A percentile compares a stretch with the other conserved stretches of the same genome.
Conservation (phyloP, 352 stramenopile genomes). For the Pythium sukuiense region DNA sequence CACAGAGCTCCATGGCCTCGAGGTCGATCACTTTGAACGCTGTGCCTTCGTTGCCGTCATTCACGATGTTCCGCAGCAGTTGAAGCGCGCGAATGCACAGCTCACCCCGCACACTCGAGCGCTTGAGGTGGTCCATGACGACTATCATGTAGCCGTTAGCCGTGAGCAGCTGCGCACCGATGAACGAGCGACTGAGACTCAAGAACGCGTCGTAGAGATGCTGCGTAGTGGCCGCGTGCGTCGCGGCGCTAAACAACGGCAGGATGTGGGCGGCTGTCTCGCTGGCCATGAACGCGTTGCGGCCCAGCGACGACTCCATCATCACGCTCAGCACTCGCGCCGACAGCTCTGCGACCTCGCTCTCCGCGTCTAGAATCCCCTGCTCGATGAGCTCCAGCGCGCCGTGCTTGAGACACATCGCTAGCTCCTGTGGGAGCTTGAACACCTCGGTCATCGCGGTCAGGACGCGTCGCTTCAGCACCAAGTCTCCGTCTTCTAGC, state of each 20-base stretch:
- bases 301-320: slow-evolving; percentile 38
- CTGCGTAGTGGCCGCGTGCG: slow-evolving; percentile 32
- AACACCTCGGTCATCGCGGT: slow-evolving; percentile 50
- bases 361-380: slow-evolving; percentile 30
- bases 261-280: slow-evolving; percentile 41
- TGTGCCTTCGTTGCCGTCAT: slow-evolving; percentile 58
- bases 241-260: slow-evolving; percentile 39
- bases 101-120: slow-evolving; percentile 18
- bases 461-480: slow-evolving; percentile 53
- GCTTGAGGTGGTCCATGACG: slow-evolving; percentile 57
- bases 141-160: slow-evolving; percentile 46
- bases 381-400: slow-evolving; percentile 60
- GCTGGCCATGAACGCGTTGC: slow-evolving; percentile 41
- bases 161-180: slow-evolving; percentile 48
- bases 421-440: slow-evolving; percentile 56
- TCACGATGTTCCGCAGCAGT: slow-evolving; percentile 64
- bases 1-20: slow-evolving; percentile 40
- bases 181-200: slow-evolving; percentile 40
- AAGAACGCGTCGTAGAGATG: slow-evolving; percentile 61
- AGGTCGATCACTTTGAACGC: slow-evolving; percentile 57
- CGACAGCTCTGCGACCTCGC: slow-evolving; percentile 54
- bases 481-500: slow-evolving; percentile 51
- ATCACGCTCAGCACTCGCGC: slow-evolving; percentile 60
- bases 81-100: slow-evolving; percentile 53
- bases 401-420: slow-evolving; percentile 61